Percentiles rank a stretch among this genome's conserved stretches.
Evolutionary conservation across 176 grass and related monocot species (phyloP).

Genomic region (Oryza glaberrima): DNA sequence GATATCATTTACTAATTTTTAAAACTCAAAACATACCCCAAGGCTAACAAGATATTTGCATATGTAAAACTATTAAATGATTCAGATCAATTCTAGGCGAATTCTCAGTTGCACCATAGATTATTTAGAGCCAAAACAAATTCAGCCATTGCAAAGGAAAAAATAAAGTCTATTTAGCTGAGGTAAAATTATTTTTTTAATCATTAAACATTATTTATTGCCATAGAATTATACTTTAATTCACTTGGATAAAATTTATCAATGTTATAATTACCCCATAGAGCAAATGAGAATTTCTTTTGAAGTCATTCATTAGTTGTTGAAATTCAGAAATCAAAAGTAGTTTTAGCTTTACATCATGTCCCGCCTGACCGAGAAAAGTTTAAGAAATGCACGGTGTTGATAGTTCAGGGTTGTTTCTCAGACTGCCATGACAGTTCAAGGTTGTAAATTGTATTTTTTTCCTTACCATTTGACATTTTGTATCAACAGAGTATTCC

Average conservation of each 20-base stretch:
- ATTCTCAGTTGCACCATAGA: not conserved
- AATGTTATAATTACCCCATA: not conserved
- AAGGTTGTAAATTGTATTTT: too few relatives aligned
- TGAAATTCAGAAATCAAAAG: not conserved
- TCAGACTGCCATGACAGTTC: too few relatives aligned
- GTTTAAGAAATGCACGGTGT: not conserved
- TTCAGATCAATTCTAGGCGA: not conserved
- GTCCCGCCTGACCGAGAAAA: not conserved
- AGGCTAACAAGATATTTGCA: too few relatives aligned
- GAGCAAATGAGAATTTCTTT: not conserved
- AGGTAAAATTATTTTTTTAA: not conserved
- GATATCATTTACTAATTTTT: not conserved
- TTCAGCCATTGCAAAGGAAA: not conserved
- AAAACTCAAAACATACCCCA: too few relatives aligned
- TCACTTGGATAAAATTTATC: not conserved
- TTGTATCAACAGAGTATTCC: not conserved
- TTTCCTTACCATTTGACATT: not conserved
- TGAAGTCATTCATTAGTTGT: not conserved
- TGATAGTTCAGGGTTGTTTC: not conserved
- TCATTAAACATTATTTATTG: not conserved
- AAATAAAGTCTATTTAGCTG: not conserved
- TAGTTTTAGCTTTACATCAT: not conserved
- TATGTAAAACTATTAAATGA: not conserved
- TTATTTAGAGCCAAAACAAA: not conserved
- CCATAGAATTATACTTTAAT: not conserved